Base-by-base conservation (phyloP, 768 basidiomycete species). In the Collybia sp. region DNA sequence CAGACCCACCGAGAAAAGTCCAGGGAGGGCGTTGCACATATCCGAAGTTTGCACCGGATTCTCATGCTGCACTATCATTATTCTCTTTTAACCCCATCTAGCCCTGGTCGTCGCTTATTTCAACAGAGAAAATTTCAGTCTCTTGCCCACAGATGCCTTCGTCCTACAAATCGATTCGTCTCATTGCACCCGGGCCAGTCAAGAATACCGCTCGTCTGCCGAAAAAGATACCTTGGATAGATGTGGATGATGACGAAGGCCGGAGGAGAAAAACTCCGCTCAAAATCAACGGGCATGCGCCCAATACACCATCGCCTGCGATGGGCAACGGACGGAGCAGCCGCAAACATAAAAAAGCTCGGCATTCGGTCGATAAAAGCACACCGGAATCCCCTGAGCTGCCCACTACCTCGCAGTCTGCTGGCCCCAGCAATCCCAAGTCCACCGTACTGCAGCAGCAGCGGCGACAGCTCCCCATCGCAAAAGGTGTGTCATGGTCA, bases 391-490 rank as follows among this genome's bases (percentile, higher is more conserved):
- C 42, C 44, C 30, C 25, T 20, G 19, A 46, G 32, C 18, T 3
- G 30, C 19, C 16, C n/a, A 39, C 45, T 35, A 40, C 8, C 2
- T 6, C 37, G 13, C 10, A 37, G n/a, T 37, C 35, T 37, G 17
- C n/a, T 18, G 15, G 48, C 48, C 17, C 63, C 16, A 64, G 61
- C 48, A 38, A 44, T 34, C 43, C 45, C 55, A 68, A 54, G 50
- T 41, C 41, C n/a, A 40, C 61, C 17, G 52, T 51, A n/a, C 63
- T 88, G 3, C 79, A 83, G 56, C 78, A 83, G 57, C 85, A 88
- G 51, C 73, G 85, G 16, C 69, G 68, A 51, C 74, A 81, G 40
- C 78, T 94, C 43, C 91, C 92, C 6, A 92, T 93, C 54, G 85
- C 83, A 20, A 75, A 75, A 64, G 91, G 89, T 88, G 32, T 43